A percentile compares a stretch with the other conserved stretches of the same genome.
Conservation (phyloP, 208 protist species). For the Phytomonas francai region DNA sequence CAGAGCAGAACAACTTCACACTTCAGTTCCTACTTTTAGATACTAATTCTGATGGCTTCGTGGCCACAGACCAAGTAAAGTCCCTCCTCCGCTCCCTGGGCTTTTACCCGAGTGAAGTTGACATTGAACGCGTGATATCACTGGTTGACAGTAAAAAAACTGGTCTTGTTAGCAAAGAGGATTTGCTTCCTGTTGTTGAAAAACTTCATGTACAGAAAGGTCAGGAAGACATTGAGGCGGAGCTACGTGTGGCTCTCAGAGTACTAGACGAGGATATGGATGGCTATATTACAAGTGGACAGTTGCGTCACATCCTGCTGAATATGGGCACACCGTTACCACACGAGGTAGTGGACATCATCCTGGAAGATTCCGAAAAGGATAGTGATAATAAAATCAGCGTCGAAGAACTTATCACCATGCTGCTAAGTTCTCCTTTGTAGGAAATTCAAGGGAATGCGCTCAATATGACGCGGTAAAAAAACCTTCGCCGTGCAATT, state of each 20-base stretch:
- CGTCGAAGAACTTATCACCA: conserved; percentile 70
- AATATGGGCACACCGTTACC: conserved; percentile 89
- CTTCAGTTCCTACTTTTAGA: conserved; percentile 98
- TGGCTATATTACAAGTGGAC: conserved; percentile 88
- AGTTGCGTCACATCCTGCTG: conserved; percentile 91
- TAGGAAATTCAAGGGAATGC: neutral
- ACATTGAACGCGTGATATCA: conserved; percentile 94
- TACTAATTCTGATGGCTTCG: conserved; percentile 96
- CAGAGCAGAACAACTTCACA: conserved; percentile 97
- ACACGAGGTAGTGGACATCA: conserved; percentile 79
- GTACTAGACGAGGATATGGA: conserved; percentile 92
- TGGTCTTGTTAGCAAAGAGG: conserved; percentile 91
- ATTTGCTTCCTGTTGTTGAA: conserved; percentile 67
- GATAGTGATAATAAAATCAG: conserved; percentile 80
- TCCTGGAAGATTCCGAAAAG: conserved; percentile 76
- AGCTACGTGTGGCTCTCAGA: conserved; percentile 91
- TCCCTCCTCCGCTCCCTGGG: conserved; percentile 98
- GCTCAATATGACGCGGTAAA: neutral
- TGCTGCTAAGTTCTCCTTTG: conserved; percentile 25
- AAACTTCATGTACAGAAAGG: conserved; percentile 40
- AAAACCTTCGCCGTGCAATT: neutral
- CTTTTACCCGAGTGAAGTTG: conserved; percentile 92
- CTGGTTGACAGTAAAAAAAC: conserved; percentile 93
- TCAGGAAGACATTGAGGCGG: conserved; percentile 62
- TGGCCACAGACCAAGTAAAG: conserved; percentile 97